These are phyloP conservation scores for Globisporangium apiculatum DNA, from an alignment of 352 stramenopile genomes.

Conservation along the genomic window DNA sequence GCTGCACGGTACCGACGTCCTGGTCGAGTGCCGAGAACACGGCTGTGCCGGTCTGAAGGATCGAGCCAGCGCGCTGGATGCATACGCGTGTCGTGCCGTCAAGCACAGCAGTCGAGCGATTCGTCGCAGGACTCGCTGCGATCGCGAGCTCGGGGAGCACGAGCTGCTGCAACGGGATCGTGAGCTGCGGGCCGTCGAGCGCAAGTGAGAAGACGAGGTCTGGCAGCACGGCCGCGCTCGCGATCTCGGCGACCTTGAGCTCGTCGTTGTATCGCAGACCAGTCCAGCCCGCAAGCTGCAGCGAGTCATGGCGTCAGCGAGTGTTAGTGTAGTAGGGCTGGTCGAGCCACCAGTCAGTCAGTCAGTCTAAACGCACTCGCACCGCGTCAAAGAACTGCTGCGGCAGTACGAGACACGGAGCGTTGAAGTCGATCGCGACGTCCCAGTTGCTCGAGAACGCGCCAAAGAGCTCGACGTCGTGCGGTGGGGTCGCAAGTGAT, in stretches of 20 bases:
- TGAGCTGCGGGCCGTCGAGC: slow-evolving; percentile 20
- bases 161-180: slow-evolving; percentile 38
- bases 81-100: slow-evolving; percentile 20
- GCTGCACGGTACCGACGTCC: slow-evolving; percentile 28
- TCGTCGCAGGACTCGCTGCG: not conserved
- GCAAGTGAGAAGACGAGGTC: slow-evolving; percentile 41
- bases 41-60: slow-evolving; percentile 42
- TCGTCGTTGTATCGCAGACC: slow-evolving; percentile 37
- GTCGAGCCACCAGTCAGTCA: too few relatives aligned
- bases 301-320: not conserved
- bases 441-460: slow-evolving; percentile 56
- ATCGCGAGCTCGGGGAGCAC: slow-evolving; percentile 26
- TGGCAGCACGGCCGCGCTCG: slow-evolving; percentile 17
- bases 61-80: slow-evolving; percentile 46
- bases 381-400: slow-evolving; percentile 61
- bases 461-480: slow-evolving; percentile 33
- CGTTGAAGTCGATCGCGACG: slow-evolving; percentile 48
- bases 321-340: too few relatives aligned
- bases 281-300: slow-evolving; percentile 44
- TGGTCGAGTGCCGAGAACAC: slow-evolving; percentile 41
- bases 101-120: not conserved
- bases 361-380: too few relatives aligned
- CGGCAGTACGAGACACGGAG: slow-evolving; percentile 46
- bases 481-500: not conserved
- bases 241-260: slow-evolving; percentile 37